These are phyloP conservation scores for Hondaea fermentalgiana DNA, from an alignment of 108 stramenopile species.

Conservation along the genomic window DNA sequence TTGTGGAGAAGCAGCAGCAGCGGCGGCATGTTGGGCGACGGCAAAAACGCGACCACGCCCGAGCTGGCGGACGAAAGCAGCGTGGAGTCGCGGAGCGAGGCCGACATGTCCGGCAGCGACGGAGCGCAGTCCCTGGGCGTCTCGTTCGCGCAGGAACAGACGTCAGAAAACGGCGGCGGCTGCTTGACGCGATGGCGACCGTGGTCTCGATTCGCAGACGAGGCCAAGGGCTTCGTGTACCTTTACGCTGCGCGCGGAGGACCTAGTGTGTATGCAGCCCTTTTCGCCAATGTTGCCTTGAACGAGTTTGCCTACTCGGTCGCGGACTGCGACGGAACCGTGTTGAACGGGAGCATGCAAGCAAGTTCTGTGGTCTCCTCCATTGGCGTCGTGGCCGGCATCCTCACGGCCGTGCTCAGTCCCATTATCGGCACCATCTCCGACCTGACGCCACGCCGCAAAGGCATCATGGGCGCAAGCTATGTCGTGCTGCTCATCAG, in stretches of 20 bases:
- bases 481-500: neutral
- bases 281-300: neutral
- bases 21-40: too few species aligned
- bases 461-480: neutral
- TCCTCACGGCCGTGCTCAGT: neutral
- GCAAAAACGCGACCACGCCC: too few species aligned
- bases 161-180: too few species aligned
- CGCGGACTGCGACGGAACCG: neutral
- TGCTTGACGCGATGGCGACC: too few species aligned
- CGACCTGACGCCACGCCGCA: neutral
- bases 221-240: neutral
- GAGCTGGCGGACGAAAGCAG: too few species aligned
- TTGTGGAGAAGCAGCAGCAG: too few species aligned
- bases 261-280: neutral
- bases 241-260: neutral
- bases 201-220: neutral
- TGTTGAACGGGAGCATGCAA: neutral
- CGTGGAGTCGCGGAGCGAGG: too few species aligned
- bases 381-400: neutral
- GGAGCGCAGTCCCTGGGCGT: too few species aligned
- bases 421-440: neutral
- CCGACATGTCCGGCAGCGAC: too few species aligned
- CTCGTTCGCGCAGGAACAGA: too few species aligned
- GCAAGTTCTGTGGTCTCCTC: neutral
- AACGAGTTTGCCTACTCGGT: neutral